phyloP scores from a whole-genome alignment of 139 green algal species.

The Protoeuglena noctilucae region DNA sequence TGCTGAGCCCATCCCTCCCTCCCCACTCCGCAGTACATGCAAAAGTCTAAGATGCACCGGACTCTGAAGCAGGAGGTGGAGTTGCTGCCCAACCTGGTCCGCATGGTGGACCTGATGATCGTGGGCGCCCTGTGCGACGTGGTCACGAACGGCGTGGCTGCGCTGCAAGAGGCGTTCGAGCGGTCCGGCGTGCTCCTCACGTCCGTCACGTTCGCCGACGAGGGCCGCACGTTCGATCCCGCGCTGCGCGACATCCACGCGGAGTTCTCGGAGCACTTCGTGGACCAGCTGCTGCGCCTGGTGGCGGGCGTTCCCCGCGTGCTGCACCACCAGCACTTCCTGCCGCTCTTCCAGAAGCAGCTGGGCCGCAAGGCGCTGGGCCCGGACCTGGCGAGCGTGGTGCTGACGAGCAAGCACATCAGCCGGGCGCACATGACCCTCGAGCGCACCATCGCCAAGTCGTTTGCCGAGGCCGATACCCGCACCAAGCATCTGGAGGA shows the following conservation, averaged over 20 bases:
- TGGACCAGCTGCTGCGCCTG: no score
- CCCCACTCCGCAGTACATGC: background rate
- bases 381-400: constrained; percentile 5
- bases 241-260: no score
- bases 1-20: no score
- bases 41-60: background rate
- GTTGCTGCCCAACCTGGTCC: background rate
- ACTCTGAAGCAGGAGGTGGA: background rate
- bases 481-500: constrained; percentile 18
- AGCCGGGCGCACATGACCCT: background rate
- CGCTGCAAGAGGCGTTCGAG: background rate
- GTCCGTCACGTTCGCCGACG: background rate
- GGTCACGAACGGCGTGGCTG: background rate
- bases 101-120: background rate
- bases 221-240: no score
- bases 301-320: constrained; percentile 11
- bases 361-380: constrained; percentile 1
- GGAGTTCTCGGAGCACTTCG: no score
- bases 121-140: background rate
- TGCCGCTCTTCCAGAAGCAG: constrained; percentile 9
- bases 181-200: background rate
- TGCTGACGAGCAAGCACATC: constrained; percentile 6
- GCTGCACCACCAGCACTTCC: constrained; percentile 14
- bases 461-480: constrained; percentile 11
- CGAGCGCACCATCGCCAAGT: background rate